These are phyloP conservation scores for Neurospora sp. DNA, from an alignment of 2,329 filamentous ascomycete genomes.

Conservation along the genomic window DNA sequence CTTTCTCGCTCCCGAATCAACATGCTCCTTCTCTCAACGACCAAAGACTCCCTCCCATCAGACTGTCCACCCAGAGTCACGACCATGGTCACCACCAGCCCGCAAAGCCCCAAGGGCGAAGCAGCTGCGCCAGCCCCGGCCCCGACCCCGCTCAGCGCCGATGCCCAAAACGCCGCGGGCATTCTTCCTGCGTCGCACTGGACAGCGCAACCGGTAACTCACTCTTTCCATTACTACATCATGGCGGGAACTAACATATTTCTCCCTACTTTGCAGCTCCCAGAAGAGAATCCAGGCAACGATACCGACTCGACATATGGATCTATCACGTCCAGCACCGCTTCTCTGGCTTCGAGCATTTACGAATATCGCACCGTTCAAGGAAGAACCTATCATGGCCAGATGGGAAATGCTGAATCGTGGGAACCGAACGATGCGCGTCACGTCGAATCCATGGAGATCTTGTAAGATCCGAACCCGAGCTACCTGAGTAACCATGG, in stretches of 20 bases:
- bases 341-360: constrained; percentile 22
- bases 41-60: not conserved
- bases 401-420: not conserved
- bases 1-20: not conserved
- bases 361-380: constrained; percentile 22
- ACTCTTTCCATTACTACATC: not conserved
- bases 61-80: not conserved
- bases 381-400: constrained; percentile 22
- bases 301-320: constrained; percentile 2
- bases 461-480: constrained; percentile 6
- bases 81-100: not conserved
- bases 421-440: constrained; percentile 3
- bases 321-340: constrained; percentile 1
- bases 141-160: not conserved
- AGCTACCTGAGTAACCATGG: not conserved
- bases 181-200: constrained; percentile 7
- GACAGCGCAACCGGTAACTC: not conserved
- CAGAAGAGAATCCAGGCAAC: not conserved
- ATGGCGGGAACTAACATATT: not conserved
- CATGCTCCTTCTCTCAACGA: not conserved
- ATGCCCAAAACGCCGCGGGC: not conserved
- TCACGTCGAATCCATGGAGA: not conserved
- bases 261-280: not conserved
- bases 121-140: not conserved
- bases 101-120: not conserved